phyloP scores from a whole-genome alignment of 1,284 basidiomycete species.

The Thelephora terrestris region DNA sequence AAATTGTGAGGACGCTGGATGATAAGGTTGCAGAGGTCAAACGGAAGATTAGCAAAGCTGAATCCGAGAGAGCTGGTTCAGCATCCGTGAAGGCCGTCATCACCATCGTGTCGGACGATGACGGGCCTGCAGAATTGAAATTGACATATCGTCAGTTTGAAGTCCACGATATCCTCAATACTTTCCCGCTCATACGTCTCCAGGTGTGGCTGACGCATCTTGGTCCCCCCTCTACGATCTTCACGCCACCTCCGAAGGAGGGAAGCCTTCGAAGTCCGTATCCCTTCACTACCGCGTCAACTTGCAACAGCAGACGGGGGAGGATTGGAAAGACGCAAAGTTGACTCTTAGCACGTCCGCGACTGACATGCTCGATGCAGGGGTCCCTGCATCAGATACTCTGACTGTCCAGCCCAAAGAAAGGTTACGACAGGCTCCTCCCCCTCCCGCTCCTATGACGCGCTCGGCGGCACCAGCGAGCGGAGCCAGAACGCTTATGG shows the following conservation, averaged over 20 bases:
- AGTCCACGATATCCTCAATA: neutral
- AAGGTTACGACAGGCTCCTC: neutral
- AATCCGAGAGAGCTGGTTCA: slow-evolving; percentile 21
- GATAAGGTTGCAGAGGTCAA: slow-evolving; percentile 29
- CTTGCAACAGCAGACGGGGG: slow-evolving; percentile 46
- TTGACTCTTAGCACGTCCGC: slow-evolving; percentile 43
- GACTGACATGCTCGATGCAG: neutral
- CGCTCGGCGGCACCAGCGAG: slow-evolving; percentile 9
- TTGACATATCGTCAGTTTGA: slow-evolving; percentile 42
- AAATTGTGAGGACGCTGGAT: slow-evolving; percentile 27
- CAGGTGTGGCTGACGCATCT: slow-evolving; percentile 40
- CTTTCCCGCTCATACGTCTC: neutral
- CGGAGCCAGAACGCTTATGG: too few relatives aligned
- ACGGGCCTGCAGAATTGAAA: slow-evolving; percentile 30
- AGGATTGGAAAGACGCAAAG: slow-evolving; percentile 41
- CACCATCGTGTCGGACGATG: slow-evolving; percentile 27
- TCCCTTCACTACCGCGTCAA: slow-evolving; percentile 45
- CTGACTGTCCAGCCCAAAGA: neutral
- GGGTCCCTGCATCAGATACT: neutral
- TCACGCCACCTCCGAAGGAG: slow-evolving; percentile 35
- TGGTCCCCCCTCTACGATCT: slow-evolving; percentile 52
- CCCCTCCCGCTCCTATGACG: slow-evolving; percentile 7
- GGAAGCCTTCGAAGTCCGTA: slow-evolving; percentile 33
- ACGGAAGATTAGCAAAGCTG: slow-evolving; percentile 18
- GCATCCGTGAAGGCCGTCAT: slow-evolving; percentile 28